Evolutionary conservation across 2,329 filamentous ascomycete genomes (phyloP), one percentile per base, ranked within the genome.

Genomic region (Aureobasidium sp.): DNA sequence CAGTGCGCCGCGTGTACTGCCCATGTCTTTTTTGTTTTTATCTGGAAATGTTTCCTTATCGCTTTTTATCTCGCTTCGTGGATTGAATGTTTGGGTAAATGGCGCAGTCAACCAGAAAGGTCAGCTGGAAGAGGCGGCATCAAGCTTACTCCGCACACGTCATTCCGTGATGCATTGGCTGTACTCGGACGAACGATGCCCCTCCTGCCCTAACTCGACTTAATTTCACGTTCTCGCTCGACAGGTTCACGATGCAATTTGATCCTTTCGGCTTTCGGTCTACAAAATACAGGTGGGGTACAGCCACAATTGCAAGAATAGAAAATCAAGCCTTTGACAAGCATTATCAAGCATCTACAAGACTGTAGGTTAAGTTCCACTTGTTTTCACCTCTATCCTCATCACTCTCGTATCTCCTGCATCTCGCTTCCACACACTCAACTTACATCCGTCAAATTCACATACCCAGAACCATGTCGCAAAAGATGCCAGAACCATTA

Each of bases 1-100:
- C 32, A 72, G 65, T 1, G 70, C 72, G 27, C 56, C 56, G 34
- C 34, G 56, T 17, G 46, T 48, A 48, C 26, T 29, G 15, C 26
- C 29, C 26, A 29, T 29, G 15, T 13, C 20, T 20, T 20, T 20
- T 20, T 32, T 32, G 29, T 1, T 32, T 32, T 32, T 5, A 32
- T 32, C 8, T 5, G 8, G 20, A 20, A 20, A 20, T 20, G 20
- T 20, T 20, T 20, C 3, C 32, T 34, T 50, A 13, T 24, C 9
- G 15, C 5, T 12, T 20, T 13, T 12, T 26, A 34, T 32, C 2
- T 8, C 8, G 24, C n/a, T 24, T 7, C 41, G n/a, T 50, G 47
- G 20, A n/a, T 34, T 50, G 27, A 8, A 34, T 34, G 29, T 48
- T 2, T 32, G 15, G 46, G 12, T 26, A 29, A 29, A 9, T 29